These are phyloP conservation scores for Gynandropsis gynandra DNA, from an alignment of 345 rosid genomes.

Conservation along the genomic window DNA sequence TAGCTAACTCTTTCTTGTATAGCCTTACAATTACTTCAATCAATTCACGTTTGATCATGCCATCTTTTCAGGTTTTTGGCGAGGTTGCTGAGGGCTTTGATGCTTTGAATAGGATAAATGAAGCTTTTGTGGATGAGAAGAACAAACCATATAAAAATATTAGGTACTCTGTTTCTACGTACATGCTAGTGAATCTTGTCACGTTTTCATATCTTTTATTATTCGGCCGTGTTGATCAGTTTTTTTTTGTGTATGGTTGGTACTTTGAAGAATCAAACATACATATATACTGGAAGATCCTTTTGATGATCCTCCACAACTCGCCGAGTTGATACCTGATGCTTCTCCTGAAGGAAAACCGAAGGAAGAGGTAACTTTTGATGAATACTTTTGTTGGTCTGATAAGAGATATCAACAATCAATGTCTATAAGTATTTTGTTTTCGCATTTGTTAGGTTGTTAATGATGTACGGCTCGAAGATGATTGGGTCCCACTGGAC, in stretches of 20 bases:
- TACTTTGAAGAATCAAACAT: conserved; percentile 63
- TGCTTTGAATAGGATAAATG: conserved; percentile 76
- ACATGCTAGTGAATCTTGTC: neutral
- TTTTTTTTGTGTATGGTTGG: conserved; percentile 1
- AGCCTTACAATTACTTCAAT: neutral
- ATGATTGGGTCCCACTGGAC: conserved; percentile 97
- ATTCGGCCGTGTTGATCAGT: neutral
- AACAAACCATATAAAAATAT: conserved; percentile 75
- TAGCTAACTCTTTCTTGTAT: conserved; percentile 5
- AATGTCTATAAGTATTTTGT: neutral
- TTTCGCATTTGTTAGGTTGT: conserved; percentile 39
- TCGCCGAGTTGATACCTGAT: conserved; percentile 68
- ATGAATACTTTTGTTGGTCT: neutral
- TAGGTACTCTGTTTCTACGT: conserved; percentile 28
- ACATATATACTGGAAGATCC: conserved; percentile 80
- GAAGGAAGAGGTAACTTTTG: conserved; percentile 58
- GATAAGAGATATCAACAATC: neutral
- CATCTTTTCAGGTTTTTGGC: conserved; percentile 64
- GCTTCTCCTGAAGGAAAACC: conserved; percentile 95
- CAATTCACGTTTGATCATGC: neutral
- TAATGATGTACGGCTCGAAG: conserved; percentile 85
- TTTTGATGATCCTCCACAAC: conserved; percentile 75
- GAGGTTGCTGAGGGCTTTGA: conserved; percentile 91
- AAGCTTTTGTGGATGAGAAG: conserved; percentile 80
- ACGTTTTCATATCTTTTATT: neutral